Evolutionary conservation across 768 basidiomycete genomes (phyloP), one percentile per base, ranked within the genome.

Genomic region (Trametes cubensis): DNA sequence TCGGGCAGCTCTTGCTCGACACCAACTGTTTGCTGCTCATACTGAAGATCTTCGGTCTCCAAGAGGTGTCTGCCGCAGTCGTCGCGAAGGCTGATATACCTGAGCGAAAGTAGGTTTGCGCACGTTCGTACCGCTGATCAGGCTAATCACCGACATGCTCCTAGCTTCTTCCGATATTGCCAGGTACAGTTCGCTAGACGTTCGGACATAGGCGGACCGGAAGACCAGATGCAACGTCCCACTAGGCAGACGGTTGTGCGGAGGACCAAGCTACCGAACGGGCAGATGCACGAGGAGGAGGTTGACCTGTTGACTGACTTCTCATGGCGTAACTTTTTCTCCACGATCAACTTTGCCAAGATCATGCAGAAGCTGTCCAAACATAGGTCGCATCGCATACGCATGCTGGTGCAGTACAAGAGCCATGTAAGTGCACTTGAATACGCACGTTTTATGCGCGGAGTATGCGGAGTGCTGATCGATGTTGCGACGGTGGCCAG

Each of bases 301-400:
- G 78, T 98, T 23, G 96, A 98, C 69, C 80, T 97, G 73, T 80
- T 99, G 51, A 90, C 89, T 14, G 94, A 98, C 39, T 99, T 92
- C 73, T 96, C 94, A 4, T 98, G 96, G 94, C 78, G 97, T 51
- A 98, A 98, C 75, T 98, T 99, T 75, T 98, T 98, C 76, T 86
- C 93, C 28, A 88, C 90, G 21, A 96, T 98, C 76, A 99, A 98
- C 73, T 97, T 98, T 72, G 90, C 95, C 10, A 95, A 94, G 74
- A 91, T 99, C 65, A 90, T 99, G 87, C 96, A 99, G 73, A 98
- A 98, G 75, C 74, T 99, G 64, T 95, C 95, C 2, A 99, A 99
- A 75, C 89, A 90, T 66, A 87, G 95, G 40, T 92, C 92, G 2
- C 94, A 98, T 74, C 83, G 97, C 23, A 97, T 98, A 61, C 89